Conservation (phyloP, 2,329 filamentous ascomycete genomes). For the Alternaria atra region DNA sequence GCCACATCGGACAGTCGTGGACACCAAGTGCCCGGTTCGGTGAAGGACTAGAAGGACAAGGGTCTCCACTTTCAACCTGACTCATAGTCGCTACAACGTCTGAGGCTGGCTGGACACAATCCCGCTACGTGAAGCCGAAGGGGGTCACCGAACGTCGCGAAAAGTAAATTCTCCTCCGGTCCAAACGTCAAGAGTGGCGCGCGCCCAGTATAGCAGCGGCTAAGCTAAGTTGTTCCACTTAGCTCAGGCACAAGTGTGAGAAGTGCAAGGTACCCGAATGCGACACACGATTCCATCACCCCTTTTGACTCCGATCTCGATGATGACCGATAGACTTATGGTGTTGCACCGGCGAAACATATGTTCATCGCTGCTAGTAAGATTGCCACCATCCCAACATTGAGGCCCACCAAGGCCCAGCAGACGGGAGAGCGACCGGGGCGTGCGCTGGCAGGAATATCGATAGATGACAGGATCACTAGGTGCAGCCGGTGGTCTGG, state of each 20-base stretch:
- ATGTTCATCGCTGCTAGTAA: conserved; percentile 8
- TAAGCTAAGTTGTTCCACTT: conserved; percentile 10
- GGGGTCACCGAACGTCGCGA: background rate
- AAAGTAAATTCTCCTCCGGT: conserved; percentile 15
- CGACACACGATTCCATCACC: conserved; percentile 2
- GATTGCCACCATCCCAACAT: conserved; percentile 7
- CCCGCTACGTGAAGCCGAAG: conserved; percentile 14
- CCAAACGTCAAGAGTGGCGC: conserved; percentile 10
- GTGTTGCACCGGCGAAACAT: conserved; percentile 9
- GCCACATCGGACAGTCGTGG: background rate
- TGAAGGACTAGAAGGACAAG: background rate
- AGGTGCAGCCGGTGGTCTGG: conserved; percentile 9
- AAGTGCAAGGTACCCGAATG: conserved; percentile 5
- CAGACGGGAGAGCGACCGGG: conserved; percentile 17
- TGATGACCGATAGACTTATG: background rate
- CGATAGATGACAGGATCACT: conserved; percentile 13
- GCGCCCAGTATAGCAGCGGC: conserved; percentile 15
- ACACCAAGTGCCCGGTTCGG: conserved; percentile 9
- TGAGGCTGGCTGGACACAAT: conserved; percentile 7
- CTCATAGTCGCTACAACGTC: conserved; percentile 3
- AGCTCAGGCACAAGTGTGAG: conserved; percentile 10
- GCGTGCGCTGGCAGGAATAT: conserved; percentile 5
- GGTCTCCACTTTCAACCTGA: conserved; percentile 3
- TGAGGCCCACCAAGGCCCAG: conserved; percentile 7
- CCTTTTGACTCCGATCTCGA: conserved; percentile 4